These are phyloP conservation scores for Penicillium decumbens DNA, from an alignment of 2,329 filamentous ascomycete genomes.

Conservation along the genomic window DNA sequence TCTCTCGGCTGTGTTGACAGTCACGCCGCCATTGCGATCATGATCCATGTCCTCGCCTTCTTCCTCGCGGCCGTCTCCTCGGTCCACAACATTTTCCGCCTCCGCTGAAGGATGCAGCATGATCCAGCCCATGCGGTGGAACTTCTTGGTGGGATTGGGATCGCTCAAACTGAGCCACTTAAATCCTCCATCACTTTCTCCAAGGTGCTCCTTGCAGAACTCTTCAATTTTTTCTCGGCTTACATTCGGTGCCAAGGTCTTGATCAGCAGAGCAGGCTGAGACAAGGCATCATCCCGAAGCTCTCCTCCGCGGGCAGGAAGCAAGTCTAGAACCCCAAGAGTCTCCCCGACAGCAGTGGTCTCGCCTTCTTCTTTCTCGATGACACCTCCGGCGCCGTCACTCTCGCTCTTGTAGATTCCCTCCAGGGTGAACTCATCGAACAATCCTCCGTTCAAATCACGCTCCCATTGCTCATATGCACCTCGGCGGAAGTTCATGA, in stretches of 20 bases:
- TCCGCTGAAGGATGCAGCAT: conserved; percentile 82
- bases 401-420: conserved; percentile 90
- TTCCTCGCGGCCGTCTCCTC: conserved; percentile 68
- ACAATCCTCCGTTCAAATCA: conserved; percentile 76
- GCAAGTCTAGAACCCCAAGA: conserved; percentile 82
- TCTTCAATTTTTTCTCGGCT: conserved; percentile 88
- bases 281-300: conserved; percentile 82
- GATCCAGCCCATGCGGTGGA: conserved; percentile 97
- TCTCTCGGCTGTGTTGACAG: conserved; percentile 64
- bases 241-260: conserved; percentile 94
- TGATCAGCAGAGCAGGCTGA: conserved; percentile 91
- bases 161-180: conserved; percentile 95
- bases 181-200: conserved; percentile 85
- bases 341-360: conserved; percentile 88
- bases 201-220: conserved; percentile 90
- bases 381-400: conserved; percentile 75
- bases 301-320: conserved; percentile 78
- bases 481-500: conserved; percentile 73
- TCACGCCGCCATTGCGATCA: conserved; percentile 32
- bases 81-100: conserved; percentile 57
- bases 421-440: conserved; percentile 92
- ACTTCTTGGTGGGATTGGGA: conserved; percentile 93
- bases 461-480: conserved; percentile 84
- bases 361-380: conserved; percentile 95
- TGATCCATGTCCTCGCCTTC: conserved; percentile 52